phyloP scores from a whole-genome alignment of 306 rosid genomes.

The Acmispon strigosus region DNA sequence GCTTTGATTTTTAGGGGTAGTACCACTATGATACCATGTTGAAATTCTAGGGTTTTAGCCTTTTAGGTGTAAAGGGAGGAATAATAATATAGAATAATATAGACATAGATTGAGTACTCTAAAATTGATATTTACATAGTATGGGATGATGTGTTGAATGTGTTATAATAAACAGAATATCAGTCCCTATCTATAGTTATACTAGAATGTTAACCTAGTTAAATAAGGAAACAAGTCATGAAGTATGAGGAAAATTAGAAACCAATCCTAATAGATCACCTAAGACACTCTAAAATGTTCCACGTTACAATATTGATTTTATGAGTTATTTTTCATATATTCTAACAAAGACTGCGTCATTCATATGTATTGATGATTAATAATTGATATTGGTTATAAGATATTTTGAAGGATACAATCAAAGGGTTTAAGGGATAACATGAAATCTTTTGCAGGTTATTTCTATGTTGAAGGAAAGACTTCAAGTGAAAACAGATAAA shows the following conservation, averaged over 20 bases:
- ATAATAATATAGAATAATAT: too few relatives aligned
- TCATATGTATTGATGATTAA: not conserved
- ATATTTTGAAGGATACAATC: constrained; percentile 4
- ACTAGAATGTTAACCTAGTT: too few relatives aligned
- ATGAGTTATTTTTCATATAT: not conserved
- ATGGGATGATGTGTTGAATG: not conserved
- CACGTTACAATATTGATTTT: too few relatives aligned
- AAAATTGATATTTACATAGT: not conserved
- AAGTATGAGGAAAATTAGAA: too few relatives aligned
- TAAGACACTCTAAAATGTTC: not conserved
- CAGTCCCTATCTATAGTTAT: too few relatives aligned
- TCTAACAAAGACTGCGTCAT: not conserved
- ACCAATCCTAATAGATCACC: too few relatives aligned
- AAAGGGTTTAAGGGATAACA: constrained; percentile 11
- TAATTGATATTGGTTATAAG: not conserved
- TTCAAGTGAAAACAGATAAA: constrained; percentile 51
- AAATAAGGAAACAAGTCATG: too few relatives aligned
- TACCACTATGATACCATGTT: too few relatives aligned
- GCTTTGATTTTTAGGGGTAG: too few relatives aligned
- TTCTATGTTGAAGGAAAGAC: constrained; percentile 65
- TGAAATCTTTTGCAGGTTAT: constrained; percentile 51
- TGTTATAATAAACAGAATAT: too few relatives aligned
- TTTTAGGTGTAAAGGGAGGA: too few relatives aligned
- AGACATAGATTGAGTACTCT: not conserved
- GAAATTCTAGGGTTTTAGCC: too few relatives aligned